A percentile compares a stretch with the other conserved stretches of the same genome.
Conservation (phyloP, 2,329 filamentous ascomycete species). For the Fusarium sp. region DNA sequence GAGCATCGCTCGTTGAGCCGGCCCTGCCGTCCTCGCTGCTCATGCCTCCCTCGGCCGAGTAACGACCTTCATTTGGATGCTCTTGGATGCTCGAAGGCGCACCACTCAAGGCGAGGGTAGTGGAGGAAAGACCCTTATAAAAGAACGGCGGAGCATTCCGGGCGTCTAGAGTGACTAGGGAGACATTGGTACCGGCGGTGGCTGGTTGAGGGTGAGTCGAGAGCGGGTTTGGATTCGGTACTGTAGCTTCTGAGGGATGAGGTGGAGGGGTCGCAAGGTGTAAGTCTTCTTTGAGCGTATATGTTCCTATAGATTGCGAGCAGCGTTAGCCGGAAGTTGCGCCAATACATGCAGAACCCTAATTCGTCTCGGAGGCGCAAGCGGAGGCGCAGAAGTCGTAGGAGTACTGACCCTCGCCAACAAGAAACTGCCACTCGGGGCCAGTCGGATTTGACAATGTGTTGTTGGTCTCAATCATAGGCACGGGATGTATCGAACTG, state of each 20-base stretch:
- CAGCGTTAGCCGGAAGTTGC: conserved; percentile 24
- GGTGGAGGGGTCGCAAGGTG: conserved; percentile 92
- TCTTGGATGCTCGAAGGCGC: conserved; percentile 64
- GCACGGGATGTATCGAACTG: conserved; percentile 70
- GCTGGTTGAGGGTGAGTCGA: conserved; percentile 85
- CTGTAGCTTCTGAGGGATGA: conserved; percentile 90
- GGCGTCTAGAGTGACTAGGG: conserved; percentile 75
- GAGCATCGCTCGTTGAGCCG: conserved; percentile 61
- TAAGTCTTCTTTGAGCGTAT: conserved; percentile 87
- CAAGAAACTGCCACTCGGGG: conserved; percentile 86
- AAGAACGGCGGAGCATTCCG: conserved; percentile 61
- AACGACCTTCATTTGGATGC: conserved; percentile 65
- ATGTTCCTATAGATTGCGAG: conserved; percentile 69
- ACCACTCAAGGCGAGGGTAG: conserved; percentile 56
- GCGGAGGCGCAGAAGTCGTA: background rate
- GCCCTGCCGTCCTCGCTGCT: conserved; percentile 65
- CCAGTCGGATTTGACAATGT: conserved; percentile 79
- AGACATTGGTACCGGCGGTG: conserved; percentile 82
- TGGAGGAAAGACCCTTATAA: conserved; percentile 62
- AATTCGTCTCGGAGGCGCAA: background rate
- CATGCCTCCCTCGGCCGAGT: conserved; percentile 66
- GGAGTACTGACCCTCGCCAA: conserved; percentile 77
- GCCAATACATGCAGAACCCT: background rate
- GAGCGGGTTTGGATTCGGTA: conserved; percentile 88
- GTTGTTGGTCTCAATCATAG: conserved; percentile 94